Evolutionary conservation across 139 green algal species (phyloP).

Genomic region (Chlorella sp.): DNA sequence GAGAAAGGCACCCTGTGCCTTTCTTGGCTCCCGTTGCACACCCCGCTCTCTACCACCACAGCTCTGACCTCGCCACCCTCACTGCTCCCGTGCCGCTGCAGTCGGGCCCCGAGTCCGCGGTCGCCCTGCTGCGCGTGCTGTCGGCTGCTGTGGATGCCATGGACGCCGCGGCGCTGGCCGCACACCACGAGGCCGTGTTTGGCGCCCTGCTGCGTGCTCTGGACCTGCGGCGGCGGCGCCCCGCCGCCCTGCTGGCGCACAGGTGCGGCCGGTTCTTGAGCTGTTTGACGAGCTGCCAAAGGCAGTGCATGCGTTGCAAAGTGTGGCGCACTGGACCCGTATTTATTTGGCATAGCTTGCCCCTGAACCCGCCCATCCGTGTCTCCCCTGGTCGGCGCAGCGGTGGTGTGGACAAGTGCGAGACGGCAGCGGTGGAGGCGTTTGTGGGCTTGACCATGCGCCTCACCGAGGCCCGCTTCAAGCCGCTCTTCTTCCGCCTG

Average conservation of each 20-base stretch:
- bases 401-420: constrained; percentile 39
- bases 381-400: background rate
- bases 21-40: too few relatives aligned
- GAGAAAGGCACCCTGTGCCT: too few relatives aligned
- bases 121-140: constrained; percentile 58
- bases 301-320: too few relatives aligned
- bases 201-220: constrained; percentile 77
- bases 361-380: background rate
- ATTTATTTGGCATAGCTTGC: background rate
- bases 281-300: too few relatives aligned
- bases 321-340: background rate
- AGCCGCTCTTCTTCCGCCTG: constrained; percentile 89
- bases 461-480: constrained; percentile 89
- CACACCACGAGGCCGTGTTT: constrained; percentile 69
- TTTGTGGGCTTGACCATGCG: constrained; percentile 87
- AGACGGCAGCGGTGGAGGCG: constrained; percentile 59
- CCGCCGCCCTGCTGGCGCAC: constrained; percentile 10
- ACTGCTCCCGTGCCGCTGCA: background rate
- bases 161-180: constrained; percentile 55
- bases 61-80: too few relatives aligned
- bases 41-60: background rate
- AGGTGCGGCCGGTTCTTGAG: too few relatives aligned
- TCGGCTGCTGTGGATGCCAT: constrained; percentile 62
- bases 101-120: constrained; percentile 15
- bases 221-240: constrained; percentile 70